Base-by-base conservation (phyloP, 192 early-diverging fungal genomes). In the Gaertneriomyces sp. region DNA sequence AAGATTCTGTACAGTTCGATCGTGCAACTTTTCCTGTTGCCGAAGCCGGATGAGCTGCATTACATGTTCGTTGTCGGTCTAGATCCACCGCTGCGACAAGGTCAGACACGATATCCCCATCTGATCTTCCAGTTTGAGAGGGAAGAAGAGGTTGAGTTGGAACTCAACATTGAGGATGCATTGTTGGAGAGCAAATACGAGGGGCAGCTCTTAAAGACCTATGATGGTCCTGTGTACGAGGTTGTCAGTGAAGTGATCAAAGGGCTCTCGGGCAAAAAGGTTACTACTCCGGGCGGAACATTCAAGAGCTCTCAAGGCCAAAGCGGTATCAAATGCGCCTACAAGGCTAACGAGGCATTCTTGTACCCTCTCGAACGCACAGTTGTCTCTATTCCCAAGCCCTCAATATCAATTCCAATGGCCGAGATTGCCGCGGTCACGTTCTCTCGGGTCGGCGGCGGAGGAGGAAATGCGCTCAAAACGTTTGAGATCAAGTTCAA, bases 401-500 rank as follows among this genome's bases (percentile, higher is more conserved):
- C 94, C 0, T 80, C 93, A n/a, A 90, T 89, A 44, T 90, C 87
- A 43, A 90, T 99, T 45, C 82, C 92, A 7, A 87, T 89, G 53
- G 64, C 73, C n/a, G 94, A 99, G 33, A 93, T 97, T 53, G 77
- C 81, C 33, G 84, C 82, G 16, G 88, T 96, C 14, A 91, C 91
- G 14, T 99, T 99, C 72, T 89, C 91, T 20, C 90, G 96, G 63
- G 90, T 91, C 1, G 76, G 74, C 16, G 53, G 59, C 41, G 71
- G 73, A 20, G 64, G 64, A 16, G 73, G 74, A 0, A 60, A 56
- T 43, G 58, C 55, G 9, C 76, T 90, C 1, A 85, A 88, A 53
- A 98, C 94, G 4, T 93, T 98, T 77, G 96, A 98, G 73, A 82
- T 98, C 74, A 93, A 91, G 76, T 87, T 98, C 77, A 91, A 88